Evolutionary conservation across 176 grass and related monocot species (phyloP).

Genomic region (Cocos nucifera): DNA sequence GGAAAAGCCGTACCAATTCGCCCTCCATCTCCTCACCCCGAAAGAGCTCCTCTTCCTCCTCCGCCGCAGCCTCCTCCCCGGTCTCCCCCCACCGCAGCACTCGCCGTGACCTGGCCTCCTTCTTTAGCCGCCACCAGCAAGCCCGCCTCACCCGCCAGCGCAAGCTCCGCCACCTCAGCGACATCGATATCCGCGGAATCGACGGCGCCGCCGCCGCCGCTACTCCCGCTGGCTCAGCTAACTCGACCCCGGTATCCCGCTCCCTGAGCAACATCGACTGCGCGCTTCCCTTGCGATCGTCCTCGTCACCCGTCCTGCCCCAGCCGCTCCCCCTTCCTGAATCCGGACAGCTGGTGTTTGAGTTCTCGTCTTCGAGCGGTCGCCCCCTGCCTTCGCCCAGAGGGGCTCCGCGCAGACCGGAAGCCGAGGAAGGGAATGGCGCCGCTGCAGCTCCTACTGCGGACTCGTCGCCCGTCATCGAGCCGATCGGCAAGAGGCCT

Average conservation of each 20-base stretch:
- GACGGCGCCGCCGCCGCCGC: constrained; percentile 6
- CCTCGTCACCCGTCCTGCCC: constrained; percentile 49
- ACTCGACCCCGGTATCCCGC: constrained; percentile 45
- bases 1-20: constrained; percentile 17
- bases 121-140: not conserved
- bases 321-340: constrained; percentile 40
- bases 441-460: not conserved
- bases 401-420: not conserved
- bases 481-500: constrained; percentile 20
- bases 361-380: not conserved
- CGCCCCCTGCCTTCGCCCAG: constrained; percentile 29
- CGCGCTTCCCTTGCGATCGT: constrained; percentile 25
- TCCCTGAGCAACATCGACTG: constrained; percentile 31
- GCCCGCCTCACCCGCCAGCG: constrained; percentile 47
- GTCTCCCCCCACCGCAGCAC: too few relatives aligned
- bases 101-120: too few relatives aligned
- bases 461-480: constrained; percentile 1
- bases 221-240: constrained; percentile 14
- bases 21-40: not conserved
- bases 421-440: constrained; percentile 20
- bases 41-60: not conserved
- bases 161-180: constrained; percentile 41
- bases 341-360: constrained; percentile 6
- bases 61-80: constrained; percentile 18
- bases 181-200: constrained; percentile 31